A percentile compares a stretch with the other conserved stretches of the same genome.
These are phyloP conservation scores for Linnemannia elongata DNA, from an alignment of 192 early-diverging fungal species.

Conservation along the genomic window DNA sequence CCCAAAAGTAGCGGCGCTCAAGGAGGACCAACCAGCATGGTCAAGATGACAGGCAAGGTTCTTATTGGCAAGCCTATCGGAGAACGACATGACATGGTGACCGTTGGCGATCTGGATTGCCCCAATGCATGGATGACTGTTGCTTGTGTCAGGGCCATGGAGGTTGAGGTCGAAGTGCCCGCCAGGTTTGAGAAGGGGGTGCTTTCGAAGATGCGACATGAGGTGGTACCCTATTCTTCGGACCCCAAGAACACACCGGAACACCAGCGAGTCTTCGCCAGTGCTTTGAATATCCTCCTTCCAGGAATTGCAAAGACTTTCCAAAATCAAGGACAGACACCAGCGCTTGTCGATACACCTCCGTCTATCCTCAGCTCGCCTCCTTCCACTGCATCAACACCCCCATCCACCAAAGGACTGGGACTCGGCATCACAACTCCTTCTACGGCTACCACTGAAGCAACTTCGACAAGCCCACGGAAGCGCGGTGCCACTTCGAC, in stretches of 20 bases:
- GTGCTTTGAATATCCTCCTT: conserved; percentile 28
- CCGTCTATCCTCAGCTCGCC: neutral
- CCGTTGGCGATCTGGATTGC: conserved; percentile 56
- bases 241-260: conserved; percentile 30
- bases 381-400: conserved; percentile 1
- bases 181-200: conserved; percentile 53
- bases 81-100: conserved; percentile 53
- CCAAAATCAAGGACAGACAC: conserved; percentile 11
- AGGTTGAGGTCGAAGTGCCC: conserved; percentile 37
- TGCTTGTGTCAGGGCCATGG: conserved; percentile 35
- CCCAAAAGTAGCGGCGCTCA: neutral
- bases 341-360: neutral
- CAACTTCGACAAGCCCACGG: neutral
- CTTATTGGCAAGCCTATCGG: conserved; percentile 62
- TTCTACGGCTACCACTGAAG: neutral
- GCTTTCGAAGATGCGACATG: conserved; percentile 47
- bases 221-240: conserved; percentile 31
- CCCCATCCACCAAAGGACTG: conserved; percentile 7
- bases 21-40: conserved; percentile 31
- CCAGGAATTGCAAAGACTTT: conserved; percentile 7
- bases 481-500: neutral
- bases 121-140: conserved; percentile 57
- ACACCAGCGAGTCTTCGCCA: conserved; percentile 33
- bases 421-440: conserved; percentile 33
- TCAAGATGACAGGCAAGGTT: conserved; percentile 32